Percentiles rank a stretch among this genome's conserved stretches.
Evolutionary conservation across 257 asterid species (phyloP).

Genomic region (Nicotiana benthamiana): DNA sequence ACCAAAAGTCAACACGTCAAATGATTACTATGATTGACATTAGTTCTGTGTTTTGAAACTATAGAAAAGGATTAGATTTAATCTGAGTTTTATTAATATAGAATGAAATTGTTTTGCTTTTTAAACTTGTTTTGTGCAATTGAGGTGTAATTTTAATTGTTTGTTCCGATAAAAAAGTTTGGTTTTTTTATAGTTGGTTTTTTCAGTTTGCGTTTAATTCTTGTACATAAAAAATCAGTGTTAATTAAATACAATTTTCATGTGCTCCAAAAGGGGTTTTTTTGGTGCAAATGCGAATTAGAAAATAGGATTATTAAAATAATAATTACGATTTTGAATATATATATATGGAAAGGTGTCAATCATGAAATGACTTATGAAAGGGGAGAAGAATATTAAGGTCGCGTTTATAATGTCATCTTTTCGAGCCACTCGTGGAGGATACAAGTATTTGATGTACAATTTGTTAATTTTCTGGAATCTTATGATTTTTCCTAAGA

Average conservation of each 20-base stretch:
- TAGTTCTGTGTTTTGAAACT: background rate
- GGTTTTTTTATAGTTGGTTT: no score
- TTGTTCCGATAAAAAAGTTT: no score
- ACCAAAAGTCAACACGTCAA: background rate
- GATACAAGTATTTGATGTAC: background rate
- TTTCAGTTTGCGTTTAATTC: no score
- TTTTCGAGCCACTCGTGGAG: slow-evolving; percentile 2
- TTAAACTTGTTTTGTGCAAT: background rate
- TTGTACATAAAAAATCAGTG: no score
- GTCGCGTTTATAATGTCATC: background rate
- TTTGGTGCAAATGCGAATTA: background rate
- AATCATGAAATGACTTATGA: background rate
- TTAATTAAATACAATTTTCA: background rate
- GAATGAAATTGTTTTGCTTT: background rate
- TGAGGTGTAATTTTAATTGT: no score
- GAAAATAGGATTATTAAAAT: background rate
- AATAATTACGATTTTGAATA: slow-evolving; percentile 2
- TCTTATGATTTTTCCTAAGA: background rate
- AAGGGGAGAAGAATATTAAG: background rate
- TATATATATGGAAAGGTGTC: background rate
- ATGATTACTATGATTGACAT: background rate
- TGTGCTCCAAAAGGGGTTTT: background rate
- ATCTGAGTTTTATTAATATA: background rate
- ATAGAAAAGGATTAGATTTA: background rate
- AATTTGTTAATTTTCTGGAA: background rate